phyloP scores from a whole-genome alignment of 139 green algal species.

The Closterium sp. region DNA sequence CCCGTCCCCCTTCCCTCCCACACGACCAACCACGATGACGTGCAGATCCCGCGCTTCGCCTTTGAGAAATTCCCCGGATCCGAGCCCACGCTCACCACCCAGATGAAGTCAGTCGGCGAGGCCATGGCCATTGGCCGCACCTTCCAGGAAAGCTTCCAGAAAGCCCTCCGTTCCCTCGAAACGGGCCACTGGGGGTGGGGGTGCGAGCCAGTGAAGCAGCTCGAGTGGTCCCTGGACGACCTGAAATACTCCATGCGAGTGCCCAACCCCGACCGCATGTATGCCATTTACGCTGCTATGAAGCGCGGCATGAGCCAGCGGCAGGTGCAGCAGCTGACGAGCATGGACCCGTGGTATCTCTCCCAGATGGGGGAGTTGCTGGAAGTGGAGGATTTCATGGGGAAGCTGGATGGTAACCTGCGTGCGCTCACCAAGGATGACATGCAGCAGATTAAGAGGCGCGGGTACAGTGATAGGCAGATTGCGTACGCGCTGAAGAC shows the following conservation, averaged over 20 bases:
- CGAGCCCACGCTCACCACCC: constrained; percentile 84
- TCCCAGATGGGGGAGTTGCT: constrained; percentile 72
- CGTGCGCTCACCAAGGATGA: constrained; percentile 72
- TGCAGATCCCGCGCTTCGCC: constrained; percentile 82
- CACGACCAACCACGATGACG: too few species aligned
- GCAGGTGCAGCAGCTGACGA: constrained; percentile 80
- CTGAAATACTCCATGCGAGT: constrained; percentile 78
- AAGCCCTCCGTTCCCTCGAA: constrained; percentile 92
- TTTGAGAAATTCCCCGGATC: constrained; percentile 99
- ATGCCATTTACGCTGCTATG: constrained; percentile 75
- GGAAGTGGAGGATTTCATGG: too few species aligned
- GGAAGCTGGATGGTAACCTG: constrained; percentile 57
- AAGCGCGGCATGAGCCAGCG: constrained; percentile 80
- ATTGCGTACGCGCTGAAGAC: constrained; percentile 63
- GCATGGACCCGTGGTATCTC: constrained; percentile 97
- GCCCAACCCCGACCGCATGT: constrained; percentile 63
- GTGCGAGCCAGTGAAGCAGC: constrained; percentile 41
- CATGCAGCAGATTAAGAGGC: constrained; percentile 63
- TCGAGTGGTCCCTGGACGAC: constrained; percentile 59
- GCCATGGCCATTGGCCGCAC: constrained; percentile 98
- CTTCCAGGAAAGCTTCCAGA: constrained; percentile 96
- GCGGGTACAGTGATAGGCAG: constrained; percentile 89
- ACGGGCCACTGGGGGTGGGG: constrained; percentile 59
- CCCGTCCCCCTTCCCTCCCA: too few species aligned
- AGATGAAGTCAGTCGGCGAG: constrained; percentile 89